These are phyloP conservation scores for Lipomyces sp. DNA, from an alignment of 805 yeast genomes.

Conservation along the genomic window DNA sequence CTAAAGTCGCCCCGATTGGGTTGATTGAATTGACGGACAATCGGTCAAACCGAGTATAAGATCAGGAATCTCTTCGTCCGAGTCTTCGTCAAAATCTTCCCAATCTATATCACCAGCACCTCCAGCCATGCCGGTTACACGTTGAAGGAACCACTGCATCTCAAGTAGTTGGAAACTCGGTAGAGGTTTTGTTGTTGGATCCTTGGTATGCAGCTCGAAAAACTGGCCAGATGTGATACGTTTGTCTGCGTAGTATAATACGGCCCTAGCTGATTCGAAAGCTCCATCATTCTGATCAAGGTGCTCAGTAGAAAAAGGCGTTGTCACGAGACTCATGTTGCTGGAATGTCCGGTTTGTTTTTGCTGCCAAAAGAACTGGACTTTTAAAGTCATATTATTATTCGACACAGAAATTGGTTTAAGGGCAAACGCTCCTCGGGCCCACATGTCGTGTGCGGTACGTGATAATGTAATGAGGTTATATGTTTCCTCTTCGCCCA, in stretches of 20 bases:
- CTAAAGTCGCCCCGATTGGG: too few species aligned
- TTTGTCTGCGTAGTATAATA: background rate
- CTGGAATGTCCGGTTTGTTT: background rate
- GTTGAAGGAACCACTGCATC: slow-evolving; percentile 2
- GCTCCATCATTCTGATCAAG: slow-evolving; percentile 2
- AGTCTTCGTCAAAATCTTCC: background rate
- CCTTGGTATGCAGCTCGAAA: background rate
- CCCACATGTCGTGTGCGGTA: slow-evolving; percentile 1
- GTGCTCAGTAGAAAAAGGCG: background rate
- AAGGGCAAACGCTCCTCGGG: slow-evolving; percentile 3
- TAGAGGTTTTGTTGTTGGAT: background rate
- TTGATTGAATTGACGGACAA: too few species aligned
- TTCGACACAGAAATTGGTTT: slow-evolving; percentile 1
- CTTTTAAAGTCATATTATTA: background rate
- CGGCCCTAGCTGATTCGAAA: background rate
- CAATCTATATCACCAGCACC: background rate
- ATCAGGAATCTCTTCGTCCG: background rate
- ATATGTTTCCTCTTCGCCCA: background rate
- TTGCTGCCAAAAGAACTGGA: slow-evolving; percentile 1
- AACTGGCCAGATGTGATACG: slow-evolving; percentile 1
- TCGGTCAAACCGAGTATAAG: too few species aligned
- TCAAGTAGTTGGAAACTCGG: slow-evolving; percentile 1
- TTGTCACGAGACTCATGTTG: background rate
- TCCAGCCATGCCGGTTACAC: background rate
- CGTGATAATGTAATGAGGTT: slow-evolving; percentile 2